These are phyloP conservation scores for Saccharomycopsis crataegensis DNA, from an alignment of 1,139 yeast species.

Conservation along the genomic window DNA sequence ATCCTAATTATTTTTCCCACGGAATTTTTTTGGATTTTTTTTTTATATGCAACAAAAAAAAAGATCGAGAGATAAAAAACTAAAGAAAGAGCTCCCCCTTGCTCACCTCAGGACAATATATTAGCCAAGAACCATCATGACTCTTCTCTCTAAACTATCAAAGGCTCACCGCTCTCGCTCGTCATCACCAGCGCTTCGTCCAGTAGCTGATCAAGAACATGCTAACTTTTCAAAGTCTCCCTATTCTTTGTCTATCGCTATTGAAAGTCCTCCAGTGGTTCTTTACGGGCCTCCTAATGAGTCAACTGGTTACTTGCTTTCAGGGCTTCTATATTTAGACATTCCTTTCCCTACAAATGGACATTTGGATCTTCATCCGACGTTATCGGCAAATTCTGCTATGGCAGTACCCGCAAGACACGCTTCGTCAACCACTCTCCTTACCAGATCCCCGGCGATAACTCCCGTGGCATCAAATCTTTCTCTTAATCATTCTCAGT, in stretches of 20 bases:
- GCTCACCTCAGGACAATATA: too few relatives aligned
- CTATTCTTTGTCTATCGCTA: constrained; percentile 46
- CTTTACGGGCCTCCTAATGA: constrained; percentile 73
- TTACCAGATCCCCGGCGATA: background rate
- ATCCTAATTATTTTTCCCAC: too few relatives aligned
- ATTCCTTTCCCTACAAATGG: constrained; percentile 6
- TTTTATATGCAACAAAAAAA: too few relatives aligned
- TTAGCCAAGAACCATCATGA: too few relatives aligned
- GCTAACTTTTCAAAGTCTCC: constrained; percentile 23
- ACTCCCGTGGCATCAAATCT: background rate
- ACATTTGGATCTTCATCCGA: background rate
- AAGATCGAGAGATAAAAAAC: too few relatives aligned
- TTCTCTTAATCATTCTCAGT: background rate
- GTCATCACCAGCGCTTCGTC: too few relatives aligned
- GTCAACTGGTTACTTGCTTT: constrained; percentile 77
- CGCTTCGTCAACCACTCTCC: background rate
- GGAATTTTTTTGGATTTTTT: too few relatives aligned
- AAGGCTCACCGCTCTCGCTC: too few relatives aligned
- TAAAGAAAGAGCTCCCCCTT: too few relatives aligned
- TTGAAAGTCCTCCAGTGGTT: constrained; percentile 89
- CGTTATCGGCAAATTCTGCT: background rate
- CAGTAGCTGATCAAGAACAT: too few relatives aligned
- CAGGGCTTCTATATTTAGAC: constrained; percentile 52
- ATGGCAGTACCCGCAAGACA: background rate
- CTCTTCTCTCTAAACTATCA: too few relatives aligned